Evolutionary conservation across 2,329 filamentous ascomycete genomes (phyloP).

Genomic region (Aureobasidium namibiae): DNA sequence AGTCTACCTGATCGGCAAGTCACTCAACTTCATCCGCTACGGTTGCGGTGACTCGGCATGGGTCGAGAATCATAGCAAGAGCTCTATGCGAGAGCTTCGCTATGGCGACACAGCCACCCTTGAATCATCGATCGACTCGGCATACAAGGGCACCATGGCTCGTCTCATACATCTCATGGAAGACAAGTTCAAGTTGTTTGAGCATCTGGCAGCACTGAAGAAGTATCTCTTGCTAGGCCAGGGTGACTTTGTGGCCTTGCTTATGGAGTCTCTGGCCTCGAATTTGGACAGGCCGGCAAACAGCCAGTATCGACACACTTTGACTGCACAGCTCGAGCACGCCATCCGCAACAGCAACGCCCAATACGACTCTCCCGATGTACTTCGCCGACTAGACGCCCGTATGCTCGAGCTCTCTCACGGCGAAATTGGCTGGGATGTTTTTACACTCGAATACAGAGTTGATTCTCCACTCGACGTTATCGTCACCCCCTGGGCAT

Average conservation of each 20-base stretch:
- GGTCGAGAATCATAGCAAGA: slow-evolving; percentile 93
- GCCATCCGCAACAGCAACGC: slow-evolving; percentile 95
- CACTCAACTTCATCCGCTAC: slow-evolving; percentile 94
- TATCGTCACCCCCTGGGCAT: slow-evolving; percentile 91
- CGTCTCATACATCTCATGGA: slow-evolving; percentile 89
- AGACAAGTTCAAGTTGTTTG: slow-evolving; percentile 87
- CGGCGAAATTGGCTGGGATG: slow-evolving; percentile 97
- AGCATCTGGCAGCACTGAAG: slow-evolving; percentile 85
- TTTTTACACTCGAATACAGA: slow-evolving; percentile 97
- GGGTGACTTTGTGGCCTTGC: slow-evolving; percentile 90
- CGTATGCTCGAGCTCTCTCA: slow-evolving; percentile 95
- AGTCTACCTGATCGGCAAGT: slow-evolving; percentile 95
- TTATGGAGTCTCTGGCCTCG: slow-evolving; percentile 92
- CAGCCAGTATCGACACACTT: slow-evolving; percentile 88
- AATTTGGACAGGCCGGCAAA: slow-evolving; percentile 95
- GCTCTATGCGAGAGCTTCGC: slow-evolving; percentile 78
- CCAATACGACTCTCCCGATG: slow-evolving; percentile 87
- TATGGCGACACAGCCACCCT: slow-evolving; percentile 91
- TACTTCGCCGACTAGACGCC: slow-evolving; percentile 85
- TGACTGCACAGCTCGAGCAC: slow-evolving; percentile 96
- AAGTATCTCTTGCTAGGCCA: slow-evolving; percentile 91
- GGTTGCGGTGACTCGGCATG: slow-evolving; percentile 88
- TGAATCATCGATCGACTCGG: slow-evolving; percentile 89
- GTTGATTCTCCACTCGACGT: slow-evolving; percentile 95
- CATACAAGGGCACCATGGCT: slow-evolving; percentile 97